These are phyloP conservation scores for Myxozyma udenii DNA, from an alignment of 805 yeast species.

Conservation along the genomic window DNA sequence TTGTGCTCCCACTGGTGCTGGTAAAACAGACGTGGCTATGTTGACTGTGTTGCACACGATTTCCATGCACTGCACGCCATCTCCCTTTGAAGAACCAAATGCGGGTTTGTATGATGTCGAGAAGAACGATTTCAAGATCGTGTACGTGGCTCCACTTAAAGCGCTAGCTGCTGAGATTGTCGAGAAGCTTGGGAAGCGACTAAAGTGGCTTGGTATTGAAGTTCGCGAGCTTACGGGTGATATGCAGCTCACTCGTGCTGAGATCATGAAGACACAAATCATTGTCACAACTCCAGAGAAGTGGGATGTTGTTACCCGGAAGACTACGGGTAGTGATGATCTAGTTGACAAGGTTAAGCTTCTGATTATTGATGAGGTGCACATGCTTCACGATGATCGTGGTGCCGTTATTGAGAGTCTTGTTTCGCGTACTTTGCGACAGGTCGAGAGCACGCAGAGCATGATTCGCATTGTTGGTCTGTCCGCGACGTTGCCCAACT, in stretches of 20 bases:
- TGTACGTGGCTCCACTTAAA: conserved; percentile 89
- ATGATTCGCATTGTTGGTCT: conserved; percentile 92
- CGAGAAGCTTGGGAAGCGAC: conserved; percentile 73
- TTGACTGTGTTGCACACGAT: conserved; percentile 76
- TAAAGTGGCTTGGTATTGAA: conserved; percentile 79
- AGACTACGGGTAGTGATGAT: conserved; percentile 84
- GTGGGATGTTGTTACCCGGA: conserved; percentile 97
- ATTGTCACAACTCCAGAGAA: conserved; percentile 94
- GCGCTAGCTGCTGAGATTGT: conserved; percentile 97
- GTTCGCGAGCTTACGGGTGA: conserved; percentile 93
- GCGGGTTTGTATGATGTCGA: conserved; percentile 58
- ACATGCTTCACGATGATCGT: conserved; percentile 92
- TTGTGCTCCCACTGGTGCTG: conserved; percentile 98
- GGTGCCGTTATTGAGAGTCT: conserved; percentile 96
- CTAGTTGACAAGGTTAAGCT: conserved; percentile 78
- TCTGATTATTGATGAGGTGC: conserved; percentile 93
- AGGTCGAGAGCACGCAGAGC: conserved; percentile 89
- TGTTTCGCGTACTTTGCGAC: conserved; percentile 90
- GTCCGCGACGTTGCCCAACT: conserved; percentile 92
- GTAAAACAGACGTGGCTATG: conserved; percentile 91
- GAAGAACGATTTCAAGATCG: conserved; percentile 81
- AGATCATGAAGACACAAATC: conserved; percentile 76
- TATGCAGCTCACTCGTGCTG: conserved; percentile 83
- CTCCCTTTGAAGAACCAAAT: conserved; percentile 49
- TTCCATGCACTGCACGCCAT: conserved; percentile 50